These are phyloP conservation scores for Neocatenulostroma microsporum DNA, from an alignment of 2,329 filamentous ascomycete genomes.

Conservation along the genomic window DNA sequence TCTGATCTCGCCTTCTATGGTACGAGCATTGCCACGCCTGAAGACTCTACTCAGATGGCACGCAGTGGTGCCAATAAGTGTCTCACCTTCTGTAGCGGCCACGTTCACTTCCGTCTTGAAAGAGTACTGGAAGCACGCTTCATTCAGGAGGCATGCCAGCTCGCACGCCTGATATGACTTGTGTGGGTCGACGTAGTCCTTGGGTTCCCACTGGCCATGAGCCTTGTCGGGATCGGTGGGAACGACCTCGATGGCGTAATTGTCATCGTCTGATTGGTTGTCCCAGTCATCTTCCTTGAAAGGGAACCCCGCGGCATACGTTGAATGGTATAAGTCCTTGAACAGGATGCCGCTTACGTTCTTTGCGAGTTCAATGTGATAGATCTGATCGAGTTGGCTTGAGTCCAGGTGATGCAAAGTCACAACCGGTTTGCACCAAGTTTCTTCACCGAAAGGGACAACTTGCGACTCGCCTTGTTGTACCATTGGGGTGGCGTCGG, in stretches of 20 bases:
- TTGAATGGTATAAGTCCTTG: conserved; percentile 10
- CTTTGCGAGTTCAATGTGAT: conserved; percentile 12
- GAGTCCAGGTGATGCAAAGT: conserved; percentile 20
- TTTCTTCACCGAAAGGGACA: conserved; percentile 12
- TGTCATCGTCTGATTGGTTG: conserved; percentile 11
- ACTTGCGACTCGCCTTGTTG: conserved; percentile 15
- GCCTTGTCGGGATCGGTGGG: conserved; percentile 4
- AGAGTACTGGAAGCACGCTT: conserved; percentile 16
- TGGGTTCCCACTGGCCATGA: conserved; percentile 3
- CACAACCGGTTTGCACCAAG: conserved; percentile 22
- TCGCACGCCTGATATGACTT: conserved; percentile 10
- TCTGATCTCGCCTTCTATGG: conserved; percentile 4
- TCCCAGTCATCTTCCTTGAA: conserved; percentile 12
- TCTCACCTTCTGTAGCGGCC: conserved; percentile 1
- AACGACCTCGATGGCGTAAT: conserved; percentile 7
- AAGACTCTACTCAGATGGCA: conserved; percentile 19
- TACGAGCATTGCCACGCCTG: conserved; percentile 9
- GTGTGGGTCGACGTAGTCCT: conserved; percentile 7
- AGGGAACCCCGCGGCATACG: conserved; percentile 8
- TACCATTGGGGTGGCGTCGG: conserved; percentile 16
- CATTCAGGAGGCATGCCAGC: conserved; percentile 11
- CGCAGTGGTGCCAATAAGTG: conserved; percentile 8
- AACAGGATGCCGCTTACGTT: conserved; percentile 6
- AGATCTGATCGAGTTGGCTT: conserved; percentile 14
- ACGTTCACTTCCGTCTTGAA: conserved; percentile 7